phyloP scores from a whole-genome alignment of 257 asterid genomes.

The Cynanchum wilfordii region DNA sequence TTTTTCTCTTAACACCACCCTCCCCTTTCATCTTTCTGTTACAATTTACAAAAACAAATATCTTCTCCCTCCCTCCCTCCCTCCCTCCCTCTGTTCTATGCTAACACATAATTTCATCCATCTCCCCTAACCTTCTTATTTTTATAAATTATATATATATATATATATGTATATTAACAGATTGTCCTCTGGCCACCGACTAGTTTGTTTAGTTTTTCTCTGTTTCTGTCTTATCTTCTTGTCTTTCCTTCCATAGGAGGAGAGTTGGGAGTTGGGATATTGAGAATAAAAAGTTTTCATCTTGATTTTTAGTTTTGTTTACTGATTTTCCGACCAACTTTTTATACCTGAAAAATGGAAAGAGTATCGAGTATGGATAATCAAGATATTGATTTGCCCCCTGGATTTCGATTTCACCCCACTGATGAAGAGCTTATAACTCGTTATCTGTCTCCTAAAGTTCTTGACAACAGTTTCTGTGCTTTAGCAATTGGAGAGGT shows the following conservation, averaged over 20 bases:
- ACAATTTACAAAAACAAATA: not conserved
- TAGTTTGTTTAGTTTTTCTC: not conserved
- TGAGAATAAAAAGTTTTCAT: not conserved
- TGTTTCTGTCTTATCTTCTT: not conserved
- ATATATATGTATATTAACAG: too few relatives aligned
- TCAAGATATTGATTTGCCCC: conserved; percentile 61
- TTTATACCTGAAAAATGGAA: conserved; percentile 32
- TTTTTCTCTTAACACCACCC: conserved; percentile 10
- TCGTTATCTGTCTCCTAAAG: conserved; percentile 55
- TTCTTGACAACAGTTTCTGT: conserved; percentile 33
- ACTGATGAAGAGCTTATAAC: conserved; percentile 82
- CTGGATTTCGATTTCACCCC: conserved; percentile 90
- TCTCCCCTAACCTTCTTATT: not conserved
- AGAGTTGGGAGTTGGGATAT: not conserved
- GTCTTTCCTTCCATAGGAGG: not conserved
- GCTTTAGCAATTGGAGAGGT: conserved; percentile 67
- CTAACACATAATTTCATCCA: not conserved
- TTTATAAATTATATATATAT: too few relatives aligned
- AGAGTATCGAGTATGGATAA: conserved; percentile 24
- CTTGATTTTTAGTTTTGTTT: not conserved
- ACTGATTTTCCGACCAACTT: not conserved
- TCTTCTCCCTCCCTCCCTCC: not conserved
- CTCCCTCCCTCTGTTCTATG: not conserved
- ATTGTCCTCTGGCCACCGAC: not conserved
- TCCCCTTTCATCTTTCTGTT: conserved; percentile 17